Evolutionary conservation across 257 asterid species (phyloP), one percentile per base, ranked within the genome.

Genomic region (Nicotiana knightiana): DNA sequence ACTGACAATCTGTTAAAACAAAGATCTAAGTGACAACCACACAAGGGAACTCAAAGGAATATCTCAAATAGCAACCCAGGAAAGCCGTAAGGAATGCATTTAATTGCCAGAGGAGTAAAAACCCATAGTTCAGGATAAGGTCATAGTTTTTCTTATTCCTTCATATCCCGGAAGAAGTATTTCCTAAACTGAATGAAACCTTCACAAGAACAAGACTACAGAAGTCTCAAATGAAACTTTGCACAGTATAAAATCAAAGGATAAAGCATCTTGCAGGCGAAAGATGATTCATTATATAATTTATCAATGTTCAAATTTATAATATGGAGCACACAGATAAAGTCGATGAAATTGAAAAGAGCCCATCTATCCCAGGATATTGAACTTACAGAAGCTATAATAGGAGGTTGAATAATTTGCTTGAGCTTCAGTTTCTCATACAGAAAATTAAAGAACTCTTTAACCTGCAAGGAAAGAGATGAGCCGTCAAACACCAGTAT

Each of bases 321-420:
- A 43, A 71, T 15, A 71, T 21, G 48, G 59, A 46, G 37, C 59
- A 71, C 21, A 17, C 6, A 21, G 21, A n/a, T 68, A 39, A 13
- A 37, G 21, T 70, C 58, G 39, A 43, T 43, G 77, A 70, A 70
- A 68, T 17, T 39, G 78, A 54, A 43, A 4, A 53, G 58, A 53
- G 58, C 58, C 3, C 58, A 70, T 10, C 61, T 21, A 71, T 71
- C 7, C 37, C 79, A 46, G 24, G 61, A 46, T 24, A 46, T 71
- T 71, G 59, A 28, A 90, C 99, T 93, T 88, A 96, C 99, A 13
- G 99, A 93, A 80, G 99, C 98, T 85, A 96, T 94, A 67, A 96
- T 96, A 43, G 99, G 98, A 35, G 99, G 99, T 83, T 94, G 98
- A 84, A 94, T 64, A 48, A 96, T 89, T 86, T 96, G 99, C 91